Base-by-base conservation (phyloP, 805 yeast genomes). In the Candida berthetii region DNA sequence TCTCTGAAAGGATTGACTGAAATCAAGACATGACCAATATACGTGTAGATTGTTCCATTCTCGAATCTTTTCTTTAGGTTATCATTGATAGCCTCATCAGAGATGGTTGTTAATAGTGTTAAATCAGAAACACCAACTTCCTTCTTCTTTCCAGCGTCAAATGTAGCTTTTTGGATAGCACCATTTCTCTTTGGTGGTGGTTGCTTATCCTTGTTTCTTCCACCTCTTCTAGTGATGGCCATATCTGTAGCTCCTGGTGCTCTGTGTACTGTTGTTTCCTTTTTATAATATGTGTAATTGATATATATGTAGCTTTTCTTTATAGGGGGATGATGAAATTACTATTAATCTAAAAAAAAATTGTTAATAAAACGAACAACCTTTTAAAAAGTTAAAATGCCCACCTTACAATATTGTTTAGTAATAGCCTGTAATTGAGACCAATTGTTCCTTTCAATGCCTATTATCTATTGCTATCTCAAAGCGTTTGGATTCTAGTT, bases 111-210 rank as follows among this genome's bases (percentile, higher is more conserved):
- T 46, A 93, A 71, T 40, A 93, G 67, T 1, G 99, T 93, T 56
- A 93, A 71, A 64, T 93, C 99, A 35, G 95, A 83, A 8, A 93
- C 97, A 40, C 99, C 99, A n/a, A 93, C 98, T 64, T 93, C 98
- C 61, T 89, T 87, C 73, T 87, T 87, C 67, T 89, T 89, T 41
- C 80, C 68, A 28, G 83, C 64, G 53, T 93, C 98, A 60, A 89
- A 93, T 38, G 88, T 84, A 13, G 97, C 97, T 69, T 91, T 91
- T 58, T 85, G 80, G 42, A 85, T 80, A 19, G 76, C 80, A 18
- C 76, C 80, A 42, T 71, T 66, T 49, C 77, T 71, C 54, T 74
- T 75, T 36, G 76, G 76, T 31, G 80, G 86, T 50, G 68, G 76
- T 50, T 58, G 75, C 54, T 59, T 71, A 48, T 70, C 78, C 59